Conservation (phyloP, 2,329 filamentous ascomycete species). For the Didymellaceae sp. region DNA sequence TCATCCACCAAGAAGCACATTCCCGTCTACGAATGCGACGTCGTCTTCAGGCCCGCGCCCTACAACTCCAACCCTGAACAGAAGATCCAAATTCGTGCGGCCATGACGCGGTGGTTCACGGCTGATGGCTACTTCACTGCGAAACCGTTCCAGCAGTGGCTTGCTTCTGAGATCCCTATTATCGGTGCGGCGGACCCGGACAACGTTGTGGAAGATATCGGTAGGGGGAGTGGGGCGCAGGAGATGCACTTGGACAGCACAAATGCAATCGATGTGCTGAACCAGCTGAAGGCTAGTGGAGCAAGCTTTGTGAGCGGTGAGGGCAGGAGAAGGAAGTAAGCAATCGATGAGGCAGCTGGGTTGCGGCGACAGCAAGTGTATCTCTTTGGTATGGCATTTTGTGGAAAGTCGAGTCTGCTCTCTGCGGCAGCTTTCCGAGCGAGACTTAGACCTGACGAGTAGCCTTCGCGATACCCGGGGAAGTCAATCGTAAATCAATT, state of each 20-base stretch:
- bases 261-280: slow-evolving; percentile 45
- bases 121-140: slow-evolving; percentile 76
- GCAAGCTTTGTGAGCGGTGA: slow-evolving; percentile 35
- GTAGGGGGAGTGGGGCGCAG: slow-evolving; percentile 41
- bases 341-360: not conserved
- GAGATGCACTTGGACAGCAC: slow-evolving; percentile 37
- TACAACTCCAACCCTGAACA: slow-evolving; percentile 42
- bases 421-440: too few species aligned
- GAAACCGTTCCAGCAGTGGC: slow-evolving; percentile 77
- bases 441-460: too few species aligned
- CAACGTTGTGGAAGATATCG: slow-evolving; percentile 55
- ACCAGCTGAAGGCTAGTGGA: slow-evolving; percentile 45
- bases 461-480: too few species aligned
- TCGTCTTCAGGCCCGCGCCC: slow-evolving; percentile 59
- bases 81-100: slow-evolving; percentile 63
- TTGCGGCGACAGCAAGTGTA: not conserved
- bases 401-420: too few species aligned
- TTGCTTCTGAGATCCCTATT: slow-evolving; percentile 70
- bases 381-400: not conserved
- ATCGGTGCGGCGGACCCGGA: slow-evolving; percentile 71
- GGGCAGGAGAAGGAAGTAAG: slow-evolving; percentile 44
- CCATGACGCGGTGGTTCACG: slow-evolving; percentile 77
- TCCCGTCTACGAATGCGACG: slow-evolving; percentile 78
- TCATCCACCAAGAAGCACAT: slow-evolving; percentile 79
- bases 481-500: too few species aligned